Base-by-base conservation (phyloP, 225 moss, liverwort and hornwort species). In the Straminergon stramineum region DNA sequence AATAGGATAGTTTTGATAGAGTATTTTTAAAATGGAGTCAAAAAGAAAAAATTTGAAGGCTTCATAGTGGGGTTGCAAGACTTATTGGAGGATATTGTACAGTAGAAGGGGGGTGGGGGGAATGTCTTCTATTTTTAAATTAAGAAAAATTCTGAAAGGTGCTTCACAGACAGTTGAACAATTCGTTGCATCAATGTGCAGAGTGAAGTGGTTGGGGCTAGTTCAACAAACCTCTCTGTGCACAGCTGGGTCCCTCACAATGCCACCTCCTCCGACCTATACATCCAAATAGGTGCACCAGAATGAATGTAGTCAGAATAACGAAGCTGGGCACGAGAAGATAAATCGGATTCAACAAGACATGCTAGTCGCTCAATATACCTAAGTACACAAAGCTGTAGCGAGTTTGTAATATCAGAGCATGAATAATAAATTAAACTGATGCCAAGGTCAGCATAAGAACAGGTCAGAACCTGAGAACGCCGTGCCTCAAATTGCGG, bases 401-500 rank as follows among this genome's bases (percentile, higher is more conserved):
- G 75, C 31, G 22, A 84, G 27, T 61, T 55, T 35, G 32, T 51
- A 74, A 86, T 71, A 39, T 39, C 68, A 88, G 34, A 61, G 12
- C 51, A 73, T 82, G 88, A 79, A 66, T 89, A 35, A 53, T 65
- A 35, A 70, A 57, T 51, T 81, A 84, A 57, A 76, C 81, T 61
- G 35, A 83, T 57, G 62, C 45, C 41, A 73, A 63, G 55, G 48
- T 82, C n/a, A 35, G 48, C 79, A 87, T n/a, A 43, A 74, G 75
- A 53, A 91, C 62, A 61, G 39, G 55, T 90, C 58, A 63, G 68
- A 86, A 95, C 96, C 96, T 97, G 96, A 92, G 94, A 94, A 83
- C 95, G 97, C 12, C 90, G 93, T 37, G 99, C 96, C 91, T 99
- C 99, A 87, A 99, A 99, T 75, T 99, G 99, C 45, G 99, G 99